Percentiles rank a stretch among this genome's conserved stretches.
phyloP scores from a whole-genome alignment of 257 asterid genomes.

The Solanum phureja region DNA sequence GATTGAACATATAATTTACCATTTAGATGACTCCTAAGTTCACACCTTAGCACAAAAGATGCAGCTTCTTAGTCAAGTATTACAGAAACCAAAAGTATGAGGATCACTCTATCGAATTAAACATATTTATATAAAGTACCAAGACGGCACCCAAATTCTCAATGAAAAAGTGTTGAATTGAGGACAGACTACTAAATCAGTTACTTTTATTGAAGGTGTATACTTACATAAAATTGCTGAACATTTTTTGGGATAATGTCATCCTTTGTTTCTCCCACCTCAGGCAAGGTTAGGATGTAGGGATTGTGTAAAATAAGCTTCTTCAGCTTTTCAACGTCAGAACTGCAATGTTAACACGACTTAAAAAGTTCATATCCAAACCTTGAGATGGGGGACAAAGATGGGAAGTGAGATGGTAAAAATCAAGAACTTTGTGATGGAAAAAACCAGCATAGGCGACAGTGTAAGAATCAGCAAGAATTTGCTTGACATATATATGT shows the following conservation, averaged over 20 bases:
- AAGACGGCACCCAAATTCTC: neutral
- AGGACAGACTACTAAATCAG: neutral
- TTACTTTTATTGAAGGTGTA: neutral
- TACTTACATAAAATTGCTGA: constrained; percentile 86
- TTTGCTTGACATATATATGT: neutral
- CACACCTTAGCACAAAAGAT: neutral
- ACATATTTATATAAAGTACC: neutral
- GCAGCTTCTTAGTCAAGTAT: neutral
- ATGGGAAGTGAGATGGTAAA: neutral
- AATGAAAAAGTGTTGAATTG: neutral
- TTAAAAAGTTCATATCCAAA: neutral
- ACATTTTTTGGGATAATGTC: constrained; percentile 78
- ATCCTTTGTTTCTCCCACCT: constrained; percentile 78
- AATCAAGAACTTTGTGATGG: neutral
- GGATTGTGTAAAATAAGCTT: constrained; percentile 92
- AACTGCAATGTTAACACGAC: constrained; percentile 41
- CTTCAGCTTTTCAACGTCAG: constrained; percentile 87
- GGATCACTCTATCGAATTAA: neutral
- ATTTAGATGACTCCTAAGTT: no score
- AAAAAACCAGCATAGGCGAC: neutral
- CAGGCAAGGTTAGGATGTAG: constrained; percentile 66
- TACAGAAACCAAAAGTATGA: neutral
- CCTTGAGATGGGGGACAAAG: neutral
- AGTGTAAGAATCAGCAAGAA: neutral
- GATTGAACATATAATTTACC: neutral